Evolutionary conservation across 2,329 filamentous ascomycete species (phyloP).

Genomic region (Golovinomyces cichoracearum): DNA sequence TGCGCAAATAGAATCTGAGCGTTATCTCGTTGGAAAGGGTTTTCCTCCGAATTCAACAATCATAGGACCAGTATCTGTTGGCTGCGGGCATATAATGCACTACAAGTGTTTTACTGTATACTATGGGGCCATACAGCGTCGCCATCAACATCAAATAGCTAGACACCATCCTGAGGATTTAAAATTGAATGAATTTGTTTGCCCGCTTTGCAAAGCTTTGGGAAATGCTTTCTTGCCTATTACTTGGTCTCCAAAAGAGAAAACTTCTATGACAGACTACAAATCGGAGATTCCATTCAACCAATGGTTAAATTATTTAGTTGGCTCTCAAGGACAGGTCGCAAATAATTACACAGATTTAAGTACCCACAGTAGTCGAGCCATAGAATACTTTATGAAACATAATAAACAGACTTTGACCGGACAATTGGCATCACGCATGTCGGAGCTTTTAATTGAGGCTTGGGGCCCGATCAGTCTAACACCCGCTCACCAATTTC

Average conservation of each 20-base stretch:
- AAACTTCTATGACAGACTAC: constrained; percentile 53
- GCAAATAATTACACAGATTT: constrained; percentile 4
- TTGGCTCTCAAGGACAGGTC: constrained; percentile 2
- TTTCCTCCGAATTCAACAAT: constrained; percentile 44
- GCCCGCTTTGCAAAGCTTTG: constrained; percentile 83
- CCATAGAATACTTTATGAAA: constrained; percentile 9
- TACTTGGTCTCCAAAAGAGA: constrained; percentile 79
- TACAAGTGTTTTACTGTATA: constrained; percentile 88
- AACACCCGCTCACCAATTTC: constrained; percentile 2
- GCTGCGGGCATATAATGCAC: constrained; percentile 97
- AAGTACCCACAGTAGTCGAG: constrained; percentile 3
- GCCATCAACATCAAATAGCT: constrained; percentile 80
- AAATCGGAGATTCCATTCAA: constrained; percentile 34
- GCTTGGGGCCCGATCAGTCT: constrained; percentile 7
- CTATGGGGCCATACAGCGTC: constrained; percentile 53
- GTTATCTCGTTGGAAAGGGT: constrained; percentile 67
- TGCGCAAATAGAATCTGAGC: constrained; percentile 42
- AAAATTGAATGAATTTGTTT: constrained; percentile 68
- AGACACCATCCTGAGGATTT: constrained; percentile 74
- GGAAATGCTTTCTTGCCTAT: constrained; percentile 89
- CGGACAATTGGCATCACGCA: constrained; percentile 7
- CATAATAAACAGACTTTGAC: constrained; percentile 10
- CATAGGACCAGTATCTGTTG: constrained; percentile 58
- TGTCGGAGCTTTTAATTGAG: constrained; percentile 12
- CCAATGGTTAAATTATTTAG: constrained; percentile 11